A percentile compares a stretch with the other conserved stretches of the same genome.
Evolutionary conservation across 1,139 yeast species (phyloP).

Genomic region (Diutina pseudorugosa): DNA sequence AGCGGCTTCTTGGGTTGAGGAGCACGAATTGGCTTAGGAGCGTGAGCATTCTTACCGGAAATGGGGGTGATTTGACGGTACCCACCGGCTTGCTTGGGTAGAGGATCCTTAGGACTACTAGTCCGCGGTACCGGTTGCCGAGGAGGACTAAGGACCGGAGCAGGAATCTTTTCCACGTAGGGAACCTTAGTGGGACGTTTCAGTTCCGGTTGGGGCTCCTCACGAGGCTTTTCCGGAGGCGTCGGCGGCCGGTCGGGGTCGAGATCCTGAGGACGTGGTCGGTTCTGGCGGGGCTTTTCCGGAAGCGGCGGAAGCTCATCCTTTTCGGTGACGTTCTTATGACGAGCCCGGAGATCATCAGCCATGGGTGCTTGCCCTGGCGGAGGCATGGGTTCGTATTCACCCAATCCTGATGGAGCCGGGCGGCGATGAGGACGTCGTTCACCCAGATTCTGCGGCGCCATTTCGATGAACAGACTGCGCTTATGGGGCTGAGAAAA

Average conservation of each 20-base stretch:
- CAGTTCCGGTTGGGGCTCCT: slow-evolving; percentile 2
- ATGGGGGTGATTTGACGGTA: background rate
- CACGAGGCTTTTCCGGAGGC: slow-evolving; percentile 4
- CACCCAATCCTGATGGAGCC: background rate
- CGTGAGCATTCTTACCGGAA: background rate
- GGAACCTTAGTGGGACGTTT: slow-evolving; percentile 10
- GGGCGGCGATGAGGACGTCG: background rate
- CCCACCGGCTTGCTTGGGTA: background rate
- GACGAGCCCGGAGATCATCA: background rate
- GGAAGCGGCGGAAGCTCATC: slow-evolving; percentile 6
- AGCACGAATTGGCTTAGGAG: background rate
- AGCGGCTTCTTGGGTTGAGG: slow-evolving; percentile 6
- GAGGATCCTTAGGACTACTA: background rate
- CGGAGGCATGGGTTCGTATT: background rate
- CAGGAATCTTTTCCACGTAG: slow-evolving; percentile 7
- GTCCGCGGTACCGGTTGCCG: slow-evolving; percentile 6
- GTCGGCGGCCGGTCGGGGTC: background rate
- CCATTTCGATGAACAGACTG: slow-evolving; percentile 2
- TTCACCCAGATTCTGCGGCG: background rate
- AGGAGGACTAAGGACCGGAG: slow-evolving; percentile 5
- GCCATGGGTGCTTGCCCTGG: background rate
- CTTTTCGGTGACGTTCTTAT: background rate
- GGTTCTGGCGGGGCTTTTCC: background rate
- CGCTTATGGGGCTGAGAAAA: background rate
- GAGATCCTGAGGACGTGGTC: background rate